Evolutionary conservation across 2,329 filamentous ascomycete genomes (phyloP).

Genomic region (Aspergillus pseudoviridinutans): DNA sequence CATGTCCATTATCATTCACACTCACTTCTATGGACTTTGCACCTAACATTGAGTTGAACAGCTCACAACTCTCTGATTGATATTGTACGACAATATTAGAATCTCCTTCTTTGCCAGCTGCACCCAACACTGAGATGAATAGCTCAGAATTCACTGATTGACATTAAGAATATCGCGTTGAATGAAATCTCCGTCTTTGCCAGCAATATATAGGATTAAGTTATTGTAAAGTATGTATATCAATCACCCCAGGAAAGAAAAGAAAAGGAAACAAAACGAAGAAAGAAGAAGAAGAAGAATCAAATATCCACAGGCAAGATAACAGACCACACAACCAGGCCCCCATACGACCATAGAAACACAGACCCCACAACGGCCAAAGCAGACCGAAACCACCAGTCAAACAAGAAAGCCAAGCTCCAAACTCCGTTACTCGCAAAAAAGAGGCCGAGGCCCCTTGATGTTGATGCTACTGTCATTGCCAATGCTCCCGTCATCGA

Average conservation of each 20-base stretch:
- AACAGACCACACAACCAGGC: neutral
- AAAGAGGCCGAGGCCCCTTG: slow-evolving; percentile 16
- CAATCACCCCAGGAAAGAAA: neutral
- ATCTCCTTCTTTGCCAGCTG: neutral
- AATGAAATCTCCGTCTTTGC: neutral
- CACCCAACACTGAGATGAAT: no score
- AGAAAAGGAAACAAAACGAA: neutral
- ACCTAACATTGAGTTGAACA: no score
- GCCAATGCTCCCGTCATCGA: neutral
- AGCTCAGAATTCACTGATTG: neutral
- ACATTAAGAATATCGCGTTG: neutral
- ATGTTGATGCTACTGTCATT: neutral
- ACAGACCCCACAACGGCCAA: slow-evolving; percentile 4
- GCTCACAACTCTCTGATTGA: neutral
- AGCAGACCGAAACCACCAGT: slow-evolving; percentile 13
- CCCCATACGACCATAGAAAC: neutral
- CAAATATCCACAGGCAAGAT: neutral
- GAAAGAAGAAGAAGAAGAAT: neutral
- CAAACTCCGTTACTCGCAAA: slow-evolving; percentile 19
- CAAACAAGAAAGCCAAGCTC: slow-evolving; percentile 11
- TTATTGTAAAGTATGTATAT: neutral
- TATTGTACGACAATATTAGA: neutral
- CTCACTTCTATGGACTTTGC: neutral
- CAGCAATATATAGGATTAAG: neutral
- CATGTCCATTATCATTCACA: neutral